Percentiles rank a stretch among this genome's conserved stretches.
phyloP scores from a whole-genome alignment of 495 filamentous ascomycete genomes.

The Neurospora tetraspora region DNA sequence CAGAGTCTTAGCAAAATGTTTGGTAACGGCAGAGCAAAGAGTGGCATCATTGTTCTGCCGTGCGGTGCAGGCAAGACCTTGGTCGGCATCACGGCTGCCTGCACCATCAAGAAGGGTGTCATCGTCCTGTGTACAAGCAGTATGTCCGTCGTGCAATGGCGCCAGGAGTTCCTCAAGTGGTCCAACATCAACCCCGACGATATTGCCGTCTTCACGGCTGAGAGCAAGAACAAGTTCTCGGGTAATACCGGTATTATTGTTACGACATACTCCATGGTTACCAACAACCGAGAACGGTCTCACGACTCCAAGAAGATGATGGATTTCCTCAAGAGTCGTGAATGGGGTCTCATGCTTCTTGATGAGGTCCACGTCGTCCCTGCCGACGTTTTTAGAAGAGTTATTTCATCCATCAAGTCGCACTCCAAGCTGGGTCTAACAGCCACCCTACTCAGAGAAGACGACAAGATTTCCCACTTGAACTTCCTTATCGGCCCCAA shows the following conservation, averaged over 20 bases:
- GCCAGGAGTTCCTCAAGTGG: constrained; percentile 93
- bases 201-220: constrained; percentile 90
- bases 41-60: constrained; percentile 93
- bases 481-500: constrained; percentile 98
- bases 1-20: constrained; percentile 99
- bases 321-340: constrained; percentile 82
- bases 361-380: constrained; percentile 99
- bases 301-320: constrained; percentile 96
- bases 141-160: constrained; percentile 97
- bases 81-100: constrained; percentile 93
- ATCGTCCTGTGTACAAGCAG: constrained; percentile 93
- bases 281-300: constrained; percentile 72
- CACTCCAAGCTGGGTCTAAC: constrained; percentile 97
- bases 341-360: constrained; percentile 97
- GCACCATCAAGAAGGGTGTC: constrained; percentile 92
- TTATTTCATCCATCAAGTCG: constrained; percentile 81
- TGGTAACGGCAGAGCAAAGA: constrained; percentile 91
- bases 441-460: constrained; percentile 87
- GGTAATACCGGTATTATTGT: constrained; percentile 91
- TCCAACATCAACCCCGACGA: constrained; percentile 92
- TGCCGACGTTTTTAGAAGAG: constrained; percentile 87
- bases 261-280: constrained; percentile 97
- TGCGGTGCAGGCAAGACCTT: constrained; percentile 97
- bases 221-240: constrained; percentile 82
- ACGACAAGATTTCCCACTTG: constrained; percentile 95